A percentile compares a stretch with the other conserved stretches of the same genome.
Evolutionary conservation across 2,329 filamentous ascomycete genomes (phyloP).

Genomic region (Pestalotiopsis fici): DNA sequence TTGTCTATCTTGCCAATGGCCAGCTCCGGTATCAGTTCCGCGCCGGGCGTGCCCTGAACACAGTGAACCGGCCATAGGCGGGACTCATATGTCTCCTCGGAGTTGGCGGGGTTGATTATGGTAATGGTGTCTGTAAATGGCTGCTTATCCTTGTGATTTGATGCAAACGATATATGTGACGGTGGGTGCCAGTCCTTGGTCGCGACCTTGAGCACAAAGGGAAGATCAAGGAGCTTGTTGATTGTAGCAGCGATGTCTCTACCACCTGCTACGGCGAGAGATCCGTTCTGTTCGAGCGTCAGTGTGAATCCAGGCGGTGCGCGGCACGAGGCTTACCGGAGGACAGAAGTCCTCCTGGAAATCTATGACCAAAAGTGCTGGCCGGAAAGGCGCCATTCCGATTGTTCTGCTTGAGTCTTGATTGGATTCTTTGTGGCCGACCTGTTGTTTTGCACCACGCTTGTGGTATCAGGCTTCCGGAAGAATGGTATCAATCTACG

Average conservation of each 20-base stretch:
- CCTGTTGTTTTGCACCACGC: background rate
- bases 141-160: constrained; percentile 68
- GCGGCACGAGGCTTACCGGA: constrained; percentile 61
- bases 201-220: constrained; percentile 74
- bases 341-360: constrained; percentile 95
- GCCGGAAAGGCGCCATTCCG: constrained; percentile 35
- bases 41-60: constrained; percentile 72
- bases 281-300: constrained; percentile 64
- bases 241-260: constrained; percentile 69
- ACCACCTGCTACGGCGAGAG: constrained; percentile 78
- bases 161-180: constrained; percentile 85
- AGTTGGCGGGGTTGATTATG: constrained; percentile 68
- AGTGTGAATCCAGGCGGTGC: constrained; percentile 5
- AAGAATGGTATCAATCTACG: background rate
- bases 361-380: constrained; percentile 74
- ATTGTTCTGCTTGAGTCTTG: background rate
- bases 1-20: constrained; percentile 58
- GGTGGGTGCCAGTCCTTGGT: constrained; percentile 92
- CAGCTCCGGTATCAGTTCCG: constrained; percentile 73
- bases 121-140: constrained; percentile 68
- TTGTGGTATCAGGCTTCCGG: background rate
- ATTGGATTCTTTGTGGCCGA: background rate
- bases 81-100: constrained; percentile 63
- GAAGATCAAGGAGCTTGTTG: constrained; percentile 73
- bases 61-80: constrained; percentile 91